Conservation (phyloP, 2,329 filamentous ascomycete species). For the Acephala macrosclerotiorum region DNA sequence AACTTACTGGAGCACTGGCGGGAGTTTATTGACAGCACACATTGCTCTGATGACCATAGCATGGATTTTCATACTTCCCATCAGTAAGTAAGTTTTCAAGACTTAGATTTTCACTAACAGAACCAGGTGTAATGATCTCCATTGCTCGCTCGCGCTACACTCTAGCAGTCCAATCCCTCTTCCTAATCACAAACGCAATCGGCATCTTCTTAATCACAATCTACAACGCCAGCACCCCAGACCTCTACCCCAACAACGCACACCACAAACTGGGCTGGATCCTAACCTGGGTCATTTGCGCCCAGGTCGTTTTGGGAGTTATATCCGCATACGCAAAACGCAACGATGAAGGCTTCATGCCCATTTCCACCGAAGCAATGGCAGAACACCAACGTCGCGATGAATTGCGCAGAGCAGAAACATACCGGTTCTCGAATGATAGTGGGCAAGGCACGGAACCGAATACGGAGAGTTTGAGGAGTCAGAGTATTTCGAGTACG, state of each 20-base stretch:
- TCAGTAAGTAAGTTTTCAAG: constrained; percentile 58
- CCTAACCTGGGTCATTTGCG: constrained; percentile 73
- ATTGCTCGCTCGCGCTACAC: constrained; percentile 79
- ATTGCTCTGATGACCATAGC: constrained; percentile 71
- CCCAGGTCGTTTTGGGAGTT: constrained; percentile 68
- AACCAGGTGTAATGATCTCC: constrained; percentile 75
- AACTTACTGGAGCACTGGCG: constrained; percentile 51
- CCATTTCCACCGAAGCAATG: constrained; percentile 63
- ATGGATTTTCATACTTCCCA: constrained; percentile 74
- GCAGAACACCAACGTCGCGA: constrained; percentile 57
- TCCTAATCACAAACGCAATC: constrained; percentile 67
- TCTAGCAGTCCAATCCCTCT: constrained; percentile 72
- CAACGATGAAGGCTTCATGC: constrained; percentile 65
- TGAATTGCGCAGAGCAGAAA: constrained; percentile 45
- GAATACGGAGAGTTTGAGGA: constrained; percentile 70
- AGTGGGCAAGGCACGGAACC: constrained; percentile 77
- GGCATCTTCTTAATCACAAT: constrained; percentile 71
- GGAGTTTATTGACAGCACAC: constrained; percentile 59
- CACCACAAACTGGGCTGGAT: constrained; percentile 91
- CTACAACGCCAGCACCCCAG: constrained; percentile 83
- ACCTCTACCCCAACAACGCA: constrained; percentile 86
- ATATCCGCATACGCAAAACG: constrained; percentile 37
- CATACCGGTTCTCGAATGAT: constrained; percentile 70
- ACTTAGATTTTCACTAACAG: not conserved
- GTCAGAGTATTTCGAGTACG: constrained; percentile 68